phyloP scores from a whole-genome alignment of 73 alveolate genomes.

The Paramecium caudatum region DNA sequence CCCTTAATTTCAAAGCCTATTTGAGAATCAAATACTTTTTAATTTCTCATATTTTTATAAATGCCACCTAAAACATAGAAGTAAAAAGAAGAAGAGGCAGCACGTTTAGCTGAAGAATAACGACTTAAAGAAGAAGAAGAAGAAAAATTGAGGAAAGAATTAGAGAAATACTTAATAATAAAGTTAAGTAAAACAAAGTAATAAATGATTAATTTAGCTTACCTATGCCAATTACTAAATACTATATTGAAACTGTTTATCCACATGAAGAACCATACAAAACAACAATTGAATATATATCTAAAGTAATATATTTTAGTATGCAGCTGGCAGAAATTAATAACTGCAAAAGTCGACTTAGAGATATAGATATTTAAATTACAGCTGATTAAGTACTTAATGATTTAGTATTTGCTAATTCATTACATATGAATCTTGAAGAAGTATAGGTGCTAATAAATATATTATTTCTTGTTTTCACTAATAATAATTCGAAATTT shows the following conservation, averaged over 20 bases:
- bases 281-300: background rate
- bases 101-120: conserved; percentile 41
- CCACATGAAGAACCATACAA: background rate
- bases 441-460: background rate
- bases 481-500: conserved; percentile 22
- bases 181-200: background rate
- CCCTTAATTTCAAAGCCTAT: conserved; percentile 10
- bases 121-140: conserved; percentile 53
- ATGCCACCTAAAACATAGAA: conserved; percentile 62
- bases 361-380: background rate
- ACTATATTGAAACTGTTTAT: background rate
- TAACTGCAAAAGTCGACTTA: background rate
- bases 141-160: background rate
- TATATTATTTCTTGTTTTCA: conserved; percentile 7
- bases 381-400: conserved; percentile 13
- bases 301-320: background rate
- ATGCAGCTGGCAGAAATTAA: background rate
- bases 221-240: background rate
- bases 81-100: conserved; percentile 60
- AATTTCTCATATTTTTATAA: background rate
- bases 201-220: background rate
- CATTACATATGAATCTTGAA: background rate
- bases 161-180: background rate
- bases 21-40: background rate
- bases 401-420: background rate